These are phyloP conservation scores for Suillus bovinus DNA, from an alignment of 768 basidiomycete genomes.

Conservation along the genomic window DNA sequence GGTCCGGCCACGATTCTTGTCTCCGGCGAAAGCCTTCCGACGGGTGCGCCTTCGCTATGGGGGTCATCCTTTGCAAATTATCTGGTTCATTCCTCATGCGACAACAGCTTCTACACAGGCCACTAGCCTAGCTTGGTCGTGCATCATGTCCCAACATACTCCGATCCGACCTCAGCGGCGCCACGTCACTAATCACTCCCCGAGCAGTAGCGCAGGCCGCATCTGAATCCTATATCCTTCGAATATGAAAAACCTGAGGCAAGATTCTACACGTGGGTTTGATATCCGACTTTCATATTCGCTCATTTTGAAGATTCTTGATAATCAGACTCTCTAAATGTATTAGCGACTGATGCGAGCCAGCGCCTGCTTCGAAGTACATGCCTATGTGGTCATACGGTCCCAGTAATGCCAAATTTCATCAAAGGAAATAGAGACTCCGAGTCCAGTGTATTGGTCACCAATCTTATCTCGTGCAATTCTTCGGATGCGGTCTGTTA, in stretches of 20 bases:
- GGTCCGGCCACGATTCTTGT: neutral
- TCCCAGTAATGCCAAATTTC: neutral
- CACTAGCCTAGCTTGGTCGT: neutral
- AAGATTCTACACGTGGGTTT: neutral
- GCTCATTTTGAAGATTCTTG: neutral
- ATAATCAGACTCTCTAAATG: neutral
- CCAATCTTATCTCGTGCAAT: neutral
- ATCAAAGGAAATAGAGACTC: neutral
- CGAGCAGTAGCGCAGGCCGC: neutral
- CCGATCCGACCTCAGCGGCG: slow-evolving; percentile 2
- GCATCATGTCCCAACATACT: neutral
- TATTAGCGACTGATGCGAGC: neutral
- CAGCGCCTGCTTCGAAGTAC: neutral
- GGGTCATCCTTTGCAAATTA: neutral
- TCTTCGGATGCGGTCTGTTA: neutral
- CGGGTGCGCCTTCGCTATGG: neutral
- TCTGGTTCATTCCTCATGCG: neutral
- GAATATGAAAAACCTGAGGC: neutral
- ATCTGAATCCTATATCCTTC: neutral
- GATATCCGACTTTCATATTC: slow-evolving; percentile 3
- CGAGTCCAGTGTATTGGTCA: neutral
- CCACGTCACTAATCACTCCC: neutral
- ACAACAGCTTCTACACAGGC: neutral
- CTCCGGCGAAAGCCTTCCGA: neutral
- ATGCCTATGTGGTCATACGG: neutral